Percentiles rank a stretch among this genome's conserved stretches.
Conservation (phyloP, 148 eudicot genomes). For the Vaccinium myrtillus region DNA sequence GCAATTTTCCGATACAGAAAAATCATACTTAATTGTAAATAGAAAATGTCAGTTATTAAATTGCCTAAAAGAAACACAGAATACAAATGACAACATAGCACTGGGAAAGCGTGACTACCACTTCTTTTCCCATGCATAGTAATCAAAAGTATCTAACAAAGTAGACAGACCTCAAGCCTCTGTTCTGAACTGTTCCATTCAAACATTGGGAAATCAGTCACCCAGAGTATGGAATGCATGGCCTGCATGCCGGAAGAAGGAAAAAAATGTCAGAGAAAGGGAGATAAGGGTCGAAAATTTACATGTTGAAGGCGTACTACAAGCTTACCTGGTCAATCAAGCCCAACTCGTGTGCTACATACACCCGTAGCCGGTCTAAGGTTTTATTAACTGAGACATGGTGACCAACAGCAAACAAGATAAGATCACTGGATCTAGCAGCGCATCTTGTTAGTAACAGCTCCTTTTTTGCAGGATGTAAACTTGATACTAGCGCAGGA, state of each 20-base stretch:
- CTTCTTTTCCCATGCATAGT: not conserved
- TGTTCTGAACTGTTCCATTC: slow-evolving; percentile 91
- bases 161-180: slow-evolving; percentile 81
- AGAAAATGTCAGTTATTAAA: not conserved
- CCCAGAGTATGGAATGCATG: slow-evolving; percentile 88
- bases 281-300: not conserved
- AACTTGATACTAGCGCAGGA: slow-evolving; percentile 70
- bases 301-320: not conserved
- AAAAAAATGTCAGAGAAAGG: not conserved
- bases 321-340: slow-evolving; percentile 79
- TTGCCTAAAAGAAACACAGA: slow-evolving; percentile 2
- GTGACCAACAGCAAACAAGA: slow-evolving; percentile 84
- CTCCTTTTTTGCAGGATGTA: slow-evolving; percentile 48
- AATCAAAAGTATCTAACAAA: not conserved
- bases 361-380: slow-evolving; percentile 69
- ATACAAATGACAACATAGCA: not conserved
- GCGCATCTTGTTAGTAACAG: slow-evolving; percentile 48
- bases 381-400: slow-evolving; percentile 72
- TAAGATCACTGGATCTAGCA: slow-evolving; percentile 73
- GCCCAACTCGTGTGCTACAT: slow-evolving; percentile 71
- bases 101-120: slow-evolving; percentile 6
- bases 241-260: slow-evolving; percentile 37
- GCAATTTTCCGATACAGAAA: not conserved
- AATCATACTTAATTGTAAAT: not conserved
- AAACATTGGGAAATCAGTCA: slow-evolving; percentile 97